These are phyloP conservation scores for Salinomyces thailandicus DNA, from an alignment of 2,329 filamentous ascomycete species.

Conservation along the genomic window DNA sequence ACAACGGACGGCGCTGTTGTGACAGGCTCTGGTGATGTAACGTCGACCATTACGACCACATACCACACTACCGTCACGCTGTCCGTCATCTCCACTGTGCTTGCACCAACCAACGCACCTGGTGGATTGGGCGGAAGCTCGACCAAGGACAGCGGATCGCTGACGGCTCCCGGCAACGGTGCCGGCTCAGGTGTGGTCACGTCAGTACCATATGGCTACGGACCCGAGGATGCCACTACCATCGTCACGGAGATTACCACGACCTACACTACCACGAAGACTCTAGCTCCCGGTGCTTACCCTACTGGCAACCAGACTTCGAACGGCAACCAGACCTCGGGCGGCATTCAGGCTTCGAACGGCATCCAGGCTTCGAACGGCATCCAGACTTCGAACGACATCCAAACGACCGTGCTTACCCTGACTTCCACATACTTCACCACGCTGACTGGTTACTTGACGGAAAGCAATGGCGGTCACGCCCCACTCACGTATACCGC, in stretches of 20 bases:
- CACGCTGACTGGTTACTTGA: no score
- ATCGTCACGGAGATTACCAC: conserved; percentile 15
- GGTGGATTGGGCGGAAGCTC: no score
- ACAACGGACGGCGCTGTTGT: not conserved
- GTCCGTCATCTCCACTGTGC: not conserved
- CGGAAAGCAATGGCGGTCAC: no score
- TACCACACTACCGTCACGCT: not conserved
- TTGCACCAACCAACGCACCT: not conserved
- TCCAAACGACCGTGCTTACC: conserved; percentile 2
- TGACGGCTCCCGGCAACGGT: not conserved
- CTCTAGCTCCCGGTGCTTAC: conserved; percentile 21
- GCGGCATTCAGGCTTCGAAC: not conserved
- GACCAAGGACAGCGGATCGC: not conserved
- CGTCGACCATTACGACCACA: not conserved
- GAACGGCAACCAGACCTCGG: not conserved
- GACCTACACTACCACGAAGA: conserved; percentile 38
- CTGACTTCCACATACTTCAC: conserved; percentile 11
- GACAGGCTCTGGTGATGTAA: not conserved
- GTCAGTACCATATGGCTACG: conserved; percentile 4
- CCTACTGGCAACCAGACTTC: not conserved
- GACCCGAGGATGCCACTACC: not conserved
- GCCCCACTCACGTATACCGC: no score
- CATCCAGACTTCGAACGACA: not conserved
- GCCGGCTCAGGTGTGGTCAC: not conserved
- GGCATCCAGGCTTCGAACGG: not conserved